Percentiles rank a stretch among this genome's conserved stretches.
Conservation (phyloP, 768 basidiomycete genomes). For the Pleurotus pulmonarius region DNA sequence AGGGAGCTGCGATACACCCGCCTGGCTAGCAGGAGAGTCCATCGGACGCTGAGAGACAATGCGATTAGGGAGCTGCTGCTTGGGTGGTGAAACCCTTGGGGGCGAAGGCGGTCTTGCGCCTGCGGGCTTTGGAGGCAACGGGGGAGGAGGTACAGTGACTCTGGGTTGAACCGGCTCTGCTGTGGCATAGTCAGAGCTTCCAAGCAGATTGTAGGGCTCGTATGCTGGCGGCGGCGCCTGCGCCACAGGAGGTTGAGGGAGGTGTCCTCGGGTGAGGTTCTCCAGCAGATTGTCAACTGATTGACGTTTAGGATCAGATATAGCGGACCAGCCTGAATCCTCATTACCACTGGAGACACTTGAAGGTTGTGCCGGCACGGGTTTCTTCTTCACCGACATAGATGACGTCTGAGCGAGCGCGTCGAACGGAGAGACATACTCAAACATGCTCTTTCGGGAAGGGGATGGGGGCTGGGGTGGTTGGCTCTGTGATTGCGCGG, state of each 20-base stretch:
- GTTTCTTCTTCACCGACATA: conserved; percentile 61
- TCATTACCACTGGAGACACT: conserved; percentile 46
- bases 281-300: conserved; percentile 83
- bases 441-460: conserved; percentile 79
- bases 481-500: conserved; percentile 21
- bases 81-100: conserved; percentile 58
- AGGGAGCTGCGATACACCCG: conserved; percentile 21
- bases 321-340: conserved; percentile 51
- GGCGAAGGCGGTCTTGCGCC: conserved; percentile 50
- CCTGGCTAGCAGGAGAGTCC: conserved; percentile 49
- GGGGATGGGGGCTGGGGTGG: conserved; percentile 56
- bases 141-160: conserved; percentile 53
- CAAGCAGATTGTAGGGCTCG: conserved; percentile 36
- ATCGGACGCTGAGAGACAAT: conserved; percentile 42
- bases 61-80: conserved; percentile 28
- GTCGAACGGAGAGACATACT: conserved; percentile 82
- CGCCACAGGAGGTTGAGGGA: conserved; percentile 28
- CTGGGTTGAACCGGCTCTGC: conserved; percentile 37
- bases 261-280: conserved; percentile 56
- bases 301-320: conserved; percentile 68
- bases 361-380: conserved; percentile 46
- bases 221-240: conserved; percentile 37
- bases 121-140: conserved; percentile 58
- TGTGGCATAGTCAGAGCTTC: conserved; percentile 41
- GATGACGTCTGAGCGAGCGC: conserved; percentile 57